Base-by-base conservation (phyloP, 306 rosid genomes). In the Rosa lucieae region DNA sequence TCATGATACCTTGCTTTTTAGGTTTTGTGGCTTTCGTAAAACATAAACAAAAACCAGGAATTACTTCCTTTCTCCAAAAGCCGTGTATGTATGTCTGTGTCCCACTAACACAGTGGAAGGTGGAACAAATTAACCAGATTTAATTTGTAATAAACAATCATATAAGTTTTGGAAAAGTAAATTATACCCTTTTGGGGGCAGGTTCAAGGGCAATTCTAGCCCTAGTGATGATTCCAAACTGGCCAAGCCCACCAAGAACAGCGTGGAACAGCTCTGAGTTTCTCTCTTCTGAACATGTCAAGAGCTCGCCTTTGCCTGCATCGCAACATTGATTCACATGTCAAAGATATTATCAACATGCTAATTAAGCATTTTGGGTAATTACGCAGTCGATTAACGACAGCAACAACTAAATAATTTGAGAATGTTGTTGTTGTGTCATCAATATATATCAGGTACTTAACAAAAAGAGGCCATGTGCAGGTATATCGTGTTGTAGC, bases 201-300 rank as follows among this genome's bases (percentile, higher is more conserved):
- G 89, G 96, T 84, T 95, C 94, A 2, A 95, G 94, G 63, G 95
- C 88, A 88, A 95, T 93, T 78, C 98, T 84, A 40, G 97, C 98
- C 81, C 99, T 88, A 13, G 98, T 93, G 77, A 95, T 95, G 84
- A 95, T 90, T 72, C 99, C 99, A 82, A 95, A 93, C 67, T 95
- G 99, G 65, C 98, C 99, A n/a, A 95, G 95, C 66, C 99, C 99
- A 23, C 99, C 99, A 13, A 95, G 94, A 75, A 91, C 99, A 29
- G 86, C 92, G 82, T 93, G 90, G 89, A 95, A 95, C 78, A 91
- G 87, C 74, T 91, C 96, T 46, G 94, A 9, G 84, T 95, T 95
- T 75, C 85, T 78, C 56, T 88, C 82, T 69, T 93, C 86, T 7
- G 99, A 95, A 84, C 99, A 95, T 42, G 93, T 89, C 87, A 90